Percentiles rank a stretch among this genome's conserved stretches.
These are phyloP conservation scores for Prunus dulcis DNA, from an alignment of 306 rosid species.

Conservation along the genomic window DNA sequence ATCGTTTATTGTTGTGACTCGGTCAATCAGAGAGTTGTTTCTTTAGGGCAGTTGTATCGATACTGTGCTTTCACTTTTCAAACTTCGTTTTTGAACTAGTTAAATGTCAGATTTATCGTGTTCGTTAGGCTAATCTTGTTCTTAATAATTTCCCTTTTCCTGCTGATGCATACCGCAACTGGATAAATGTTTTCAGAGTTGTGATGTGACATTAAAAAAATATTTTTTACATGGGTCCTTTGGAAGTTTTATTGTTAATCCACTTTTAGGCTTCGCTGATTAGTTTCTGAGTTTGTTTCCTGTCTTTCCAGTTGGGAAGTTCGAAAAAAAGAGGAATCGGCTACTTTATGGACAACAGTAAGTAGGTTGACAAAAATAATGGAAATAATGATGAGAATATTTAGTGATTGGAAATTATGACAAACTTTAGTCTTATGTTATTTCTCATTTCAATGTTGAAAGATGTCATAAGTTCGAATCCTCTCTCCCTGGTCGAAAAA, in stretches of 20 bases:
- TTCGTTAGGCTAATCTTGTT: background rate
- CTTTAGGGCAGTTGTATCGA: constrained; percentile 14
- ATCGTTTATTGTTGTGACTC: constrained; percentile 13
- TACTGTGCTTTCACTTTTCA: background rate
- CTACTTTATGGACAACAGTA: background rate
- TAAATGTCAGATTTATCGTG: background rate
- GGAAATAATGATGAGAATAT: background rate
- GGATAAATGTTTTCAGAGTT: too few species aligned
- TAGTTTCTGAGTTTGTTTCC: too few species aligned
- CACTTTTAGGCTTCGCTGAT: too few species aligned
- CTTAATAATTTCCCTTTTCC: background rate
- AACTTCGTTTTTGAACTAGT: constrained; percentile 17
- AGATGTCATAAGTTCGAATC: too few species aligned
- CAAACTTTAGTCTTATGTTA: too few species aligned
- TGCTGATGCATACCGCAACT: background rate
- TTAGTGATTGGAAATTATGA: too few species aligned
- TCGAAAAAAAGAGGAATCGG: background rate
- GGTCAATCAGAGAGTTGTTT: constrained; percentile 10
- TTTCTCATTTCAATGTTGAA: too few species aligned
- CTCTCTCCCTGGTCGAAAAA: too few species aligned
- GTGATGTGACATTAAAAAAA: too few species aligned
- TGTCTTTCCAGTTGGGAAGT: background rate
- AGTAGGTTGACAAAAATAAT: background rate
- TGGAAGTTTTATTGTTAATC: too few species aligned
- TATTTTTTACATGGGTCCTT: too few species aligned